Evolutionary conservation across 2,329 filamentous ascomycete species (phyloP).

Genomic region (Botryosphaeria agaves): DNA sequence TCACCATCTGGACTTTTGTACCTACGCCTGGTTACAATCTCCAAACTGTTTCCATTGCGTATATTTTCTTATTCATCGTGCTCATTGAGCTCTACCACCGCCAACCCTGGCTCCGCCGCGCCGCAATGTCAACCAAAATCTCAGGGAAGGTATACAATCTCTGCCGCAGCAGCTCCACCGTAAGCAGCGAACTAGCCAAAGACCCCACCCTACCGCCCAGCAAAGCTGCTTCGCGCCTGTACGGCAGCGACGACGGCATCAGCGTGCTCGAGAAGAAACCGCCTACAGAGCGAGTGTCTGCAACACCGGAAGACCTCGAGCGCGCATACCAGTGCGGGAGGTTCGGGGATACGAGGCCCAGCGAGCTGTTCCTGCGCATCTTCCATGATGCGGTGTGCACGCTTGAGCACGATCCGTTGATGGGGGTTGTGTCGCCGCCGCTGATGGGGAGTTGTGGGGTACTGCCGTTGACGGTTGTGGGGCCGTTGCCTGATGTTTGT

Average conservation of each 20-base stretch:
- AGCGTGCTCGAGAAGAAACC: constrained; percentile 10
- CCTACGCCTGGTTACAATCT: no score
- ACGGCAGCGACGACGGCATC: constrained; percentile 19
- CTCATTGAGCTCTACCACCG: no score
- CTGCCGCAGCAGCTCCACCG: constrained; percentile 34
- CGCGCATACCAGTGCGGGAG: constrained; percentile 44
- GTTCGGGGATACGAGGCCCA: constrained; percentile 47
- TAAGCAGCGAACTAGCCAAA: constrained; percentile 39
- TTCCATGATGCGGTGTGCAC: constrained; percentile 47
- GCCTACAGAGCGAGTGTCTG: constrained; percentile 7
- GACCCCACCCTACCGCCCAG: constrained; percentile 35
- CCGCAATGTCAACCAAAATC: no score
- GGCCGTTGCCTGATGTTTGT: constrained; percentile 50
- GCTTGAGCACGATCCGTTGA: constrained; percentile 32
- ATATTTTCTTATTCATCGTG: no score
- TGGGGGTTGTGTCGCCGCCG: constrained; percentile 39
- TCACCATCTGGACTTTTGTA: no score
- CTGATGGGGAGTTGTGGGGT: constrained; percentile 44
- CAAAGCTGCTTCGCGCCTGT: constrained; percentile 39
- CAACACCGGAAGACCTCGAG: constrained; percentile 27
- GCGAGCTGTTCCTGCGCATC: constrained; percentile 49
- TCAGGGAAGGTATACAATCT: constrained; percentile 31
- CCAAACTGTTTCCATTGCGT: no score
- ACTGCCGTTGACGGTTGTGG: constrained; percentile 52
- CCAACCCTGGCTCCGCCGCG: no score